These are phyloP conservation scores for Paramarasmius palmivorus DNA, from an alignment of 1,284 basidiomycete species.

Conservation along the genomic window DNA sequence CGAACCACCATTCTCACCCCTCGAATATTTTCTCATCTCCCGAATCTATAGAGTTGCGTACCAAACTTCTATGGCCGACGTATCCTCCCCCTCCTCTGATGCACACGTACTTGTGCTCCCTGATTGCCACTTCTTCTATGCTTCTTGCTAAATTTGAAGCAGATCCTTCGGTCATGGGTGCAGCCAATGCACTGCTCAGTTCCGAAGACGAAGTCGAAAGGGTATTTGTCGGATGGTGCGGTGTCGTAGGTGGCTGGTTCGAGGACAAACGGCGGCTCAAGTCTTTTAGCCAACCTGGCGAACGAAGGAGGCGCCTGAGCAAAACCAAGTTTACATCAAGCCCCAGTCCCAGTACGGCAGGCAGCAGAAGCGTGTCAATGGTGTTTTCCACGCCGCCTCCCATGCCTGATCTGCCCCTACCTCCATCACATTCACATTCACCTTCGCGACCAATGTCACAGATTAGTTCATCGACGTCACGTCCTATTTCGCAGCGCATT, in stretches of 20 bases:
- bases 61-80: slow-evolving; percentile 28
- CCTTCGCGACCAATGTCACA: no score
- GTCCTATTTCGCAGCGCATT: no score
- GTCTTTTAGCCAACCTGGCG: not conserved
- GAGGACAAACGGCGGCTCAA: not conserved
- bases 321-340: slow-evolving; percentile 1
- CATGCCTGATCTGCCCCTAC: no score
- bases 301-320: not conserved
- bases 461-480: no score
- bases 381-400: no score
- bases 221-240: slow-evolving; percentile 32
- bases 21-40: slow-evolving; percentile 6
- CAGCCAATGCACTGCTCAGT: slow-evolving; percentile 52
- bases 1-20: slow-evolving; percentile 3
- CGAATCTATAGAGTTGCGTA: not conserved
- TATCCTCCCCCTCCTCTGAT: slow-evolving; percentile 54
- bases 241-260: slow-evolving; percentile 31
- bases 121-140: slow-evolving; percentile 48
- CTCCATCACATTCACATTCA: no score
- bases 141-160: slow-evolving; percentile 50
- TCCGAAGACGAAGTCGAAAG: slow-evolving; percentile 20
- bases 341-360: no score
- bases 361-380: no score
- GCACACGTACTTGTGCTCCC: slow-evolving; percentile 47
- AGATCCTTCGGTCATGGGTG: slow-evolving; percentile 62